Percentiles rank a stretch among this genome's conserved stretches.
Conservation (phyloP, 108 stramenopile species). For the Discostella stelligeroides region DNA sequence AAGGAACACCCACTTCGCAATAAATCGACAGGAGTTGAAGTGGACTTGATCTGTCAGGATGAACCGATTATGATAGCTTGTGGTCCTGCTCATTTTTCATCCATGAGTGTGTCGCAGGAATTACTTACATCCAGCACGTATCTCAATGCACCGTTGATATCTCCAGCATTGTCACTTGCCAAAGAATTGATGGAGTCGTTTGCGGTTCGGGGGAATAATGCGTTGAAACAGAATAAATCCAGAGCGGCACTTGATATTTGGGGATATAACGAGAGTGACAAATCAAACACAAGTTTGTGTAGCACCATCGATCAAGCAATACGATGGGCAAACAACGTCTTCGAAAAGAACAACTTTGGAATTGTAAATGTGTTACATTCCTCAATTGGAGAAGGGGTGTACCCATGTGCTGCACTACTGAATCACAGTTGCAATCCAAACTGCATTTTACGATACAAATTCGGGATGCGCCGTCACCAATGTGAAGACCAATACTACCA, state of each 20-base stretch:
- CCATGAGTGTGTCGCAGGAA: slow-evolving; percentile 22
- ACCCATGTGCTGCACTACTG: slow-evolving; percentile 71
- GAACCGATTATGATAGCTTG: slow-evolving; percentile 19
- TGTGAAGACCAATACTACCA: slow-evolving; percentile 8
- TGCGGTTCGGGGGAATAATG: slow-evolving; percentile 9
- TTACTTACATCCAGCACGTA: slow-evolving; percentile 3
- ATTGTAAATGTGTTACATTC: slow-evolving; percentile 53
- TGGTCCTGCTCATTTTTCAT: slow-evolving; percentile 29
- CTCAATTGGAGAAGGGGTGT: slow-evolving; percentile 59
- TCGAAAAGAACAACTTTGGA: slow-evolving; percentile 72
- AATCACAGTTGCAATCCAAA: slow-evolving; percentile 80
- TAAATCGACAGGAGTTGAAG: not conserved
- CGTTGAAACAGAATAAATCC: not conserved
- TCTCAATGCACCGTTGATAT: not conserved
- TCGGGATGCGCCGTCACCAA: slow-evolving; percentile 25
- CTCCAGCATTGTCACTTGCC: slow-evolving; percentile 17
- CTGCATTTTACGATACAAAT: slow-evolving; percentile 60
- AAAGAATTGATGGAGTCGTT: slow-evolving; percentile 27
- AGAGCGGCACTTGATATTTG: slow-evolving; percentile 14
- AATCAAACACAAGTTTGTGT: not conserved
- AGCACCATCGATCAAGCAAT: slow-evolving; percentile 27
- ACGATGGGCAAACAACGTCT: slow-evolving; percentile 29
- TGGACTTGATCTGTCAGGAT: not conserved
- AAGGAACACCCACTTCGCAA: not conserved
- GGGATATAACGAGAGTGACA: slow-evolving; percentile 21